phyloP scores from a whole-genome alignment of 306 rosid species.

The Luffa aegyptiaca region DNA sequence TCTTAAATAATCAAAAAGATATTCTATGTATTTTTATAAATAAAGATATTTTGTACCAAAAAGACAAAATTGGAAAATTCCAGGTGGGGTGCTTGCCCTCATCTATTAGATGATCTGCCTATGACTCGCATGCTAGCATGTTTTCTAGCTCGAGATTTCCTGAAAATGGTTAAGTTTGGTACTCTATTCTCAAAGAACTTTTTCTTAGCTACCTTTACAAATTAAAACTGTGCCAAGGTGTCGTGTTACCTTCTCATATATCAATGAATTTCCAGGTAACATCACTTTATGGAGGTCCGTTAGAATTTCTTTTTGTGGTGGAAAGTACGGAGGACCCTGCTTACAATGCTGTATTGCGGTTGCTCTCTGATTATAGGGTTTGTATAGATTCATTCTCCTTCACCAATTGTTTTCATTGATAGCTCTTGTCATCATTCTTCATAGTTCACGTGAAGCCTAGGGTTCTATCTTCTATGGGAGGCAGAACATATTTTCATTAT shows the following conservation, averaged over 20 bases:
- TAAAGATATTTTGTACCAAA: background rate
- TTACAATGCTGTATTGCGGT: slow-evolving; percentile 41
- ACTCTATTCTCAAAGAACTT: background rate
- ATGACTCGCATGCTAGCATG: background rate
- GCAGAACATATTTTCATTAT: background rate
- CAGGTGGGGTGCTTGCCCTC: background rate
- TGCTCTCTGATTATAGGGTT: slow-evolving; percentile 69
- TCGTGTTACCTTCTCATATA: slow-evolving; percentile 15
- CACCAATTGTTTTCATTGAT: background rate
- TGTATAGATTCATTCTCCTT: slow-evolving; percentile 1
- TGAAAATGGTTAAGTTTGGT: background rate
- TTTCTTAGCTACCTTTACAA: background rate
- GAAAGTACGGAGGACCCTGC: slow-evolving; percentile 94
- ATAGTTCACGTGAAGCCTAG: background rate
- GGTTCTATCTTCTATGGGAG: background rate
- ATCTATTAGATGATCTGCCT: background rate
- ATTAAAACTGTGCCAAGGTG: background rate
- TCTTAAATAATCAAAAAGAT: background rate
- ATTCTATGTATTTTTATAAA: background rate
- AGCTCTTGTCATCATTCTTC: background rate
- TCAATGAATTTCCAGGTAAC: slow-evolving; percentile 51
- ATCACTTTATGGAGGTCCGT: slow-evolving; percentile 95
- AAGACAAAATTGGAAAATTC: background rate
- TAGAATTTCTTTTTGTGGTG: slow-evolving; percentile 76
- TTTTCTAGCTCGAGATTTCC: background rate